Evolutionary conservation across 2,329 filamentous ascomycete genomes (phyloP).

Genomic region (Fusarium sp.): DNA sequence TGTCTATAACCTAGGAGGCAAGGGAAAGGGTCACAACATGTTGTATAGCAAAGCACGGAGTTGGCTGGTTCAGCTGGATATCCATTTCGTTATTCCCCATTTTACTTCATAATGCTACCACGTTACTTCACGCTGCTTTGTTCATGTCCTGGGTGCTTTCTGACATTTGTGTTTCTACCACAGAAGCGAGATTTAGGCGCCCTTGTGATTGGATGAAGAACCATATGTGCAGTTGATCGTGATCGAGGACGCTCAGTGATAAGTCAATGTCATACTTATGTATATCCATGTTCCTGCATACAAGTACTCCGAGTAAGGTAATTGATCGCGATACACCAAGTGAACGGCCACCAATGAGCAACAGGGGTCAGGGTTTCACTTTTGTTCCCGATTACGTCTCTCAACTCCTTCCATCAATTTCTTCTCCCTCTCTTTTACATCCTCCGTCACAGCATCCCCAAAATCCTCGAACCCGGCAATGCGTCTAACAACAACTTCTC

Average conservation of each 20-base stretch:
- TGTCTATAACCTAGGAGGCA: background rate
- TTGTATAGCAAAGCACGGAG: slow-evolving; percentile 22
- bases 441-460: slow-evolving; percentile 32
- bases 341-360: background rate
- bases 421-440: slow-evolving; percentile 35
- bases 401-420: slow-evolving; percentile 15
- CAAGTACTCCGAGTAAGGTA: too few species aligned
- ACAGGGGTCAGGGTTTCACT: too few species aligned
- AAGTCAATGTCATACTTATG: too few species aligned
- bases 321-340: too few species aligned
- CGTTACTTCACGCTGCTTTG: background rate
- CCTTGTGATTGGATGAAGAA: too few species aligned
- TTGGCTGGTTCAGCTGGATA: slow-evolving; percentile 19
- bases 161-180: too few species aligned
- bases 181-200: too few species aligned
- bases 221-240: too few species aligned
- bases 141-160: too few species aligned
- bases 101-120: slow-evolving; percentile 1
- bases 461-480: slow-evolving; percentile 46
- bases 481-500: slow-evolving; percentile 47
- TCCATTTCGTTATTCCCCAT: slow-evolving; percentile 8
- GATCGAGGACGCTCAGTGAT: too few species aligned
- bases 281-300: too few species aligned
- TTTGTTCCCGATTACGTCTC: background rate
- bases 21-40: background rate